Percentiles rank a stretch among this genome's conserved stretches.
phyloP scores from a whole-genome alignment of 2,329 filamentous ascomycete species.

The Nemania sp. region DNA sequence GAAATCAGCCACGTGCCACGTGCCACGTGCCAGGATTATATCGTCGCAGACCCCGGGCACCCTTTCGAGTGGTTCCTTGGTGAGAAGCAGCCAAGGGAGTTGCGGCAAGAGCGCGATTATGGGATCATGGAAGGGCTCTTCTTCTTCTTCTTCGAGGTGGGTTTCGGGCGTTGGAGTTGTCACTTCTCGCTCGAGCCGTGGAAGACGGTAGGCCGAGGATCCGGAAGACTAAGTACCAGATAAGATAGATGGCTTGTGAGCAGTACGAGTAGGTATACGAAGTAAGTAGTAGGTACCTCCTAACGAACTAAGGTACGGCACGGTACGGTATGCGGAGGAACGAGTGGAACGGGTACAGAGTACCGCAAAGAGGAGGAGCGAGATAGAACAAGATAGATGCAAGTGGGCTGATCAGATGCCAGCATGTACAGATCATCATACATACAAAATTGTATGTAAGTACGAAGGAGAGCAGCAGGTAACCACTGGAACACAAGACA shows the following conservation, averaged over 20 bases:
- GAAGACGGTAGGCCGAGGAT: conserved; percentile 2
- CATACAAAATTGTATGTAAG: too few species aligned
- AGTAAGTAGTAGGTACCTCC: too few species aligned
- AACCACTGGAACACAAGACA: too few species aligned
- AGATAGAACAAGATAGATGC: background rate
- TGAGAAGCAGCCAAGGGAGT: too few species aligned
- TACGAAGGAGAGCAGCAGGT: background rate
- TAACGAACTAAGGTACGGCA: too few species aligned
- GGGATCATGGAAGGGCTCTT: background rate
- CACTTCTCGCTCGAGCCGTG: background rate
- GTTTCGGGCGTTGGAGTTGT: background rate
- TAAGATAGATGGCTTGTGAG: conserved; percentile 2
- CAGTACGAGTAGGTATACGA: too few species aligned
- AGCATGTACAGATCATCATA: too few species aligned
- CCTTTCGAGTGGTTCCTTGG: background rate
- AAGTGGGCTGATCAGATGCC: conserved; percentile 1
- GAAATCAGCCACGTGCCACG: background rate
- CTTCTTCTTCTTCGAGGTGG: background rate
- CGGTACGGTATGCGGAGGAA: conserved; percentile 30
- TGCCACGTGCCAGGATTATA: conserved; percentile 1
- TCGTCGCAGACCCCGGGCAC: background rate
- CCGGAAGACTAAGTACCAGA: too few species aligned
- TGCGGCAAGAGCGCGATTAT: too few species aligned
- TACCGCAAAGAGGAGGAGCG: conserved; percentile 41
- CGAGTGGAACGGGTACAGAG: conserved; percentile 61